Base-by-base conservation (phyloP, 1,284 basidiomycete species). In the Boletus sp. region DNA sequence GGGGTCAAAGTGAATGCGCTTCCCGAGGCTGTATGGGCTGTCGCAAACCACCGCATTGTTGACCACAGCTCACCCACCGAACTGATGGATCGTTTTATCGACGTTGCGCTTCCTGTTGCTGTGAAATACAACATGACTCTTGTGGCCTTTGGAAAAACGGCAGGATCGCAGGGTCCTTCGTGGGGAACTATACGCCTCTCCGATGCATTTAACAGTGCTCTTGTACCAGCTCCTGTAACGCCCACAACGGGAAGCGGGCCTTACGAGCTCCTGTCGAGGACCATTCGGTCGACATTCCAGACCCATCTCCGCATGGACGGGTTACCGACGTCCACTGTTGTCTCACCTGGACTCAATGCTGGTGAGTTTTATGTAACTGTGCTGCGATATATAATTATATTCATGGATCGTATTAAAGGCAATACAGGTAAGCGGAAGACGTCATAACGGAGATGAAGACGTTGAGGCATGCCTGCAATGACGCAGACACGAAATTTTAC, bases 211-310 rank as follows among this genome's bases (percentile, higher is more conserved):
- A 63, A 64, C 12, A 64, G 62, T 4, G 65, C 67, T 19, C 64
- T 78, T 12, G 72, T 74, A 46, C 75, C 80, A 10, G 73, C 78
- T 2, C 78, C 78, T 1, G 65, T 75, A 16, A 74, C 79, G 2
- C 75, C 78, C 0, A 71, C 69, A 4, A 57, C 59, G 2, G 59
- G 62, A 4, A 68, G 69, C 10, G 65, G 65, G 2, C 66, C 72
- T 10, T 83, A 71, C 55, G 61, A 66, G 16, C 54, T 81, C 10
- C 62, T 81, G n/a, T 72, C 72, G 8, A 75, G 73, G 2, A 76
- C 72, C 1, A 76, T 80, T 50, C 66, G 70, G 36, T 65, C 69
- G 2, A 68, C 69, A 4, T 41, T 64, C 17, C 45, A 54, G 43
- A 62, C 50, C n/a, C 55, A 54, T 29, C 47, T 59, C 40, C 66